Conservation (phyloP, 1,139 yeast species). For the Geotrichum citri-aurantii region DNA sequence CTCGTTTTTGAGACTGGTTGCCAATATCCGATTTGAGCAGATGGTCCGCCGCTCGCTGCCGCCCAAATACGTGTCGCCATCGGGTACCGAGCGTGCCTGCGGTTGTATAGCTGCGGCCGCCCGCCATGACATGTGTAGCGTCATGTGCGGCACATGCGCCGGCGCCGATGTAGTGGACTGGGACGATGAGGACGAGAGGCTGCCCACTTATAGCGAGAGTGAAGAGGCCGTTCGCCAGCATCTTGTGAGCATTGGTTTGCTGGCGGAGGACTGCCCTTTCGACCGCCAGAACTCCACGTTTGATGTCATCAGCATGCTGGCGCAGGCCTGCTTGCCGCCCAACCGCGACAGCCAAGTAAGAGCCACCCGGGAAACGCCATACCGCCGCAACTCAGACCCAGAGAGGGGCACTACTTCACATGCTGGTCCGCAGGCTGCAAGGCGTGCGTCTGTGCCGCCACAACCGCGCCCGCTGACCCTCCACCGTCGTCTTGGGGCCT, state of each 20-base stretch:
- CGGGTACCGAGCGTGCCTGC: neutral
- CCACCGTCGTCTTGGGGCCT: neutral
- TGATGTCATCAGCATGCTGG: slow-evolving; percentile 7
- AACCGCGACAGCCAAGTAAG: neutral
- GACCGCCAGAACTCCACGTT: slow-evolving; percentile 12
- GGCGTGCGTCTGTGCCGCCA: neutral
- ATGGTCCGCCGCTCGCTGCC: slow-evolving; percentile 31
- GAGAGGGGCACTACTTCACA: neutral
- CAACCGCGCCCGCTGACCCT: neutral
- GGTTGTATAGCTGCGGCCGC: neutral
- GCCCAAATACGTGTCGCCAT: slow-evolving; percentile 24
- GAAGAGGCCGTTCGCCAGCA: slow-evolving; percentile 19
- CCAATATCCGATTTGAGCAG: slow-evolving; percentile 33
- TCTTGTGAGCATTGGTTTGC: slow-evolving; percentile 13
- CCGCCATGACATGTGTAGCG: neutral
- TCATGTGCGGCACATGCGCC: slow-evolving; percentile 2
- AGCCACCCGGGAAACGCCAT: neutral
- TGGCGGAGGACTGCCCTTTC: slow-evolving; percentile 9
- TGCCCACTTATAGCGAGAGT: slow-evolving; percentile 15
- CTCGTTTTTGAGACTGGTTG: slow-evolving; percentile 29
- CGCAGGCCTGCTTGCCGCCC: slow-evolving; percentile 16
- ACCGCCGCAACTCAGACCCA: neutral
- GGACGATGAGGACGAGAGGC: slow-evolving; percentile 10
- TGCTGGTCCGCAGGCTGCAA: neutral
- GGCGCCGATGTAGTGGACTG: slow-evolving; percentile 13